These are phyloP conservation scores for Pseudodiploospora longispora DNA, from an alignment of 2,329 filamentous ascomycete genomes.

Conservation along the genomic window DNA sequence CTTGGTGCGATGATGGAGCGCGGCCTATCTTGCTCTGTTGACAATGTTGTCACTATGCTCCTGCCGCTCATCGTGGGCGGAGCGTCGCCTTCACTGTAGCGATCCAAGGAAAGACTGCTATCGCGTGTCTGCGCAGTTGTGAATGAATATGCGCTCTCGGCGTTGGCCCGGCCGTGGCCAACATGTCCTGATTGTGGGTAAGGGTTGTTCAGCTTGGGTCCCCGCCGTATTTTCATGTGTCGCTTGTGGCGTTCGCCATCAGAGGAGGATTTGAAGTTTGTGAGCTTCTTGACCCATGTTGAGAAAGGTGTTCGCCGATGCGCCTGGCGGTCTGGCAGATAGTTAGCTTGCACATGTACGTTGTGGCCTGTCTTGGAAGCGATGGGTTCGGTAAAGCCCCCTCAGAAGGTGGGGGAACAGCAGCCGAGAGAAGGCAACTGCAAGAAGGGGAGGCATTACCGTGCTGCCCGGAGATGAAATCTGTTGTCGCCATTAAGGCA, in stretches of 20 bases:
- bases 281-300: slow-evolving; percentile 88
- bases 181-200: slow-evolving; percentile 73
- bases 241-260: slow-evolving; percentile 41
- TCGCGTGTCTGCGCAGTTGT: slow-evolving; percentile 47
- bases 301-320: slow-evolving; percentile 79
- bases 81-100: slow-evolving; percentile 49
- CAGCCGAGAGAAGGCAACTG: background rate
- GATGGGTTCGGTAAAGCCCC: background rate
- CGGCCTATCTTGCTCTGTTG: slow-evolving; percentile 72
- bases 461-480: slow-evolving; percentile 31
- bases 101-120: slow-evolving; percentile 46
- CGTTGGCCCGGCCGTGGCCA: slow-evolving; percentile 17
- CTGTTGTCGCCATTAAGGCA: slow-evolving; percentile 28
- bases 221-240: slow-evolving; percentile 44
- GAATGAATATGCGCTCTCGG: slow-evolving; percentile 45
- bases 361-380: slow-evolving; percentile 1
- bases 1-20: slow-evolving; percentile 70
- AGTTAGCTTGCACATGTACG: slow-evolving; percentile 19
- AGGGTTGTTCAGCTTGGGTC: slow-evolving; percentile 73
- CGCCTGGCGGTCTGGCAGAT: slow-evolving; percentile 51
- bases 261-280: slow-evolving; percentile 73
- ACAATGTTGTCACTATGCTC: slow-evolving; percentile 70
- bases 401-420: background rate
- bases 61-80: slow-evolving; percentile 57
- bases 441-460: slow-evolving; percentile 22